Conservation (phyloP, 2,329 filamentous ascomycete species). For the Xylogone sp. region DNA sequence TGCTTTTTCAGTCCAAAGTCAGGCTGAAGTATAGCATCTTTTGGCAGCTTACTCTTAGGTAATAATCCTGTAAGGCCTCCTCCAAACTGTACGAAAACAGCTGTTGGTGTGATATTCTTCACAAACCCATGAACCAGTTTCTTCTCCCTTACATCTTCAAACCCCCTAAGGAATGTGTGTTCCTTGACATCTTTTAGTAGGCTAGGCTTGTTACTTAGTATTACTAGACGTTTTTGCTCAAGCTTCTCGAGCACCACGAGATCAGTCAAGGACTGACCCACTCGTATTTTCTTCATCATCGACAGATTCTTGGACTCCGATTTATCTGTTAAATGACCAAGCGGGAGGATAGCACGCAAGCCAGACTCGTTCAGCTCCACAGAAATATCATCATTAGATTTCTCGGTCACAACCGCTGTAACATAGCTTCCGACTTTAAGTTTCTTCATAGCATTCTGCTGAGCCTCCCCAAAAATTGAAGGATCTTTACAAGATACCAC, state of each 20-base stretch:
- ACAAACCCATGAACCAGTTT: slow-evolving; percentile 74
- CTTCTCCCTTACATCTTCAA: slow-evolving; percentile 69
- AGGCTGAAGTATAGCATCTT: slow-evolving; percentile 62
- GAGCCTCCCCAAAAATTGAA: slow-evolving; percentile 67
- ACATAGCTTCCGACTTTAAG: slow-evolving; percentile 73
- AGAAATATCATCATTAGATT: slow-evolving; percentile 70
- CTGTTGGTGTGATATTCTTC: slow-evolving; percentile 75
- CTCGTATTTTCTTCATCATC: slow-evolving; percentile 74
- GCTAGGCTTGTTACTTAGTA: slow-evolving; percentile 78
- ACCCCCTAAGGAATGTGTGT: slow-evolving; percentile 65
- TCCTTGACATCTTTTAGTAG: slow-evolving; percentile 72
- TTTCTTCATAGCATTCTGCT: slow-evolving; percentile 71
- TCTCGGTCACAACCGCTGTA: slow-evolving; percentile 75
- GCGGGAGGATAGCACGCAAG: slow-evolving; percentile 72
- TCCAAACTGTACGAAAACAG: slow-evolving; percentile 85
- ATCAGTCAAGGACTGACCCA: slow-evolving; percentile 78
- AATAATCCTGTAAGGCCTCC: slow-evolving; percentile 73
- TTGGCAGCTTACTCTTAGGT: slow-evolving; percentile 71
- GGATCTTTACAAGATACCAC: slow-evolving; percentile 93
- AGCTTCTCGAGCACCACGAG: slow-evolving; percentile 87
- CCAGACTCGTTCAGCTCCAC: slow-evolving; percentile 72
- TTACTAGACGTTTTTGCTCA: slow-evolving; percentile 69
- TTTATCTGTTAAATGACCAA: slow-evolving; percentile 81
- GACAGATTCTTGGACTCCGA: slow-evolving; percentile 74
- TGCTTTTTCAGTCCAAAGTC: slow-evolving; percentile 77